A percentile compares a stretch with the other conserved stretches of the same genome.
These are phyloP conservation scores for Eucalyptus pumila DNA, from an alignment of 345 rosid genomes.

Conservation along the genomic window DNA sequence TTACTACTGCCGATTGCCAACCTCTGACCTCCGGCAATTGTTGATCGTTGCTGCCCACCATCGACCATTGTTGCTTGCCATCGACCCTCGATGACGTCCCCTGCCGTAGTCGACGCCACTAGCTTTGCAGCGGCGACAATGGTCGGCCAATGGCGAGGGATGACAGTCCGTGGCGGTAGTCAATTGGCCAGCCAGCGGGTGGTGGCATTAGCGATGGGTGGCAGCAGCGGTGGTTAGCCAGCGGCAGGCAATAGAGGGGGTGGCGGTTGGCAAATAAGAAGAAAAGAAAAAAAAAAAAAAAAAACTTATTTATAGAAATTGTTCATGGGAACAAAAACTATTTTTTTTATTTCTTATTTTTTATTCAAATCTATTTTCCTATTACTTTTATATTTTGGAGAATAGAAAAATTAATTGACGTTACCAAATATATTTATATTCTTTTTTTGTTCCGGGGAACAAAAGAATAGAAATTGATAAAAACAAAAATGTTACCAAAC, in stretches of 20 bases:
- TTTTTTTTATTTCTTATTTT: no score
- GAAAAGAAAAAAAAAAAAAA: no score
- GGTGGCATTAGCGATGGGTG: fast-evolving
- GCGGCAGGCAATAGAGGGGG: fast-evolving
- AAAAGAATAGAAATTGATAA: no score
- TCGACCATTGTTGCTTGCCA: no score
- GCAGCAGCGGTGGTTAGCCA: fast-evolving
- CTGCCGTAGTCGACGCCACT: fast-evolving
- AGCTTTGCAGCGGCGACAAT: fast-evolving
- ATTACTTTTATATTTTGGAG: fast-evolving
- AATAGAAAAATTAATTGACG: no score
- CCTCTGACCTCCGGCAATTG: fast-evolving
- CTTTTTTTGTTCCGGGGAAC: fast-evolving
- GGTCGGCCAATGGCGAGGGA: fast-evolving
- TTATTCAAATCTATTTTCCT: no score
- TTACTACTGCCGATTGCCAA: fast-evolving
- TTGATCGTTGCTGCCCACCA: fast-evolving
- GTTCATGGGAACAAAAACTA: no score
- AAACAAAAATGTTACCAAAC: no score
- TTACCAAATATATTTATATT: fast-evolving
- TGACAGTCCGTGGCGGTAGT: fast-evolving
- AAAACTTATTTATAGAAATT: no score
- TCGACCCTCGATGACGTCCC: fast-evolving
- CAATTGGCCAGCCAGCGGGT: fast-evolving
- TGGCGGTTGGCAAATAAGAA: fast-evolving